These are phyloP conservation scores for Protostelium mycophagum DNA, from an alignment of 78 protist species.

Conservation along the genomic window DNA sequence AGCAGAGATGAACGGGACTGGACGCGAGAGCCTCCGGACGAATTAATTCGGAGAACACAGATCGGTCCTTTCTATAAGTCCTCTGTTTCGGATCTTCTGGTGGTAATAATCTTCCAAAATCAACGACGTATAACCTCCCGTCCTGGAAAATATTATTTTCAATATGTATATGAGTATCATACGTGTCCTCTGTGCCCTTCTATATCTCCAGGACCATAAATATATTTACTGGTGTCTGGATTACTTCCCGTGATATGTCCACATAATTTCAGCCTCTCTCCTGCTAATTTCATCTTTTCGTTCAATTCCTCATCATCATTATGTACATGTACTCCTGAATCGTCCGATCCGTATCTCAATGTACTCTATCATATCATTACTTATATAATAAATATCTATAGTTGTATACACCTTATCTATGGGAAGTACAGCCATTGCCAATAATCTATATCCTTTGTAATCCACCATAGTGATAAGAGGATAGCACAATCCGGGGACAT, in stretches of 20 bases:
- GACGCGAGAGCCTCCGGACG: neutral
- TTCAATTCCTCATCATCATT: slow-evolving; percentile 16
- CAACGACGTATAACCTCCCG: neutral
- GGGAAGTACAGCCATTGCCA: slow-evolving; percentile 60
- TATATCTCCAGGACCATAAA: slow-evolving; percentile 64
- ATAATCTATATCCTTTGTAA: slow-evolving; percentile 53
- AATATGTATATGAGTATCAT: neutral
- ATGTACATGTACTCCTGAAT: slow-evolving; percentile 63
- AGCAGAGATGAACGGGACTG: neutral
- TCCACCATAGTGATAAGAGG: slow-evolving; percentile 71
- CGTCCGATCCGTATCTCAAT: slow-evolving; percentile 56
- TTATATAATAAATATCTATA: neutral
- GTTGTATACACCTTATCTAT: slow-evolving; percentile 25
- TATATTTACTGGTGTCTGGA: slow-evolving; percentile 12
- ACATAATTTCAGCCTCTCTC: slow-evolving; percentile 14
- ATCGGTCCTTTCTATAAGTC: neutral
- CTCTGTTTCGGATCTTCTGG: neutral
- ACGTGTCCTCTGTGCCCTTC: slow-evolving; percentile 61
- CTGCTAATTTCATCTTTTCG: slow-evolving; percentile 47
- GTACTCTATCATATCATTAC: slow-evolving; percentile 38
- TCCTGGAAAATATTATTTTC: neutral
- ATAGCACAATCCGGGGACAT: slow-evolving; percentile 33
- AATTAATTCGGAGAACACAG: neutral
- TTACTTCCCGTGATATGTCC: slow-evolving; percentile 44
- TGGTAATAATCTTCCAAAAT: neutral